Percentiles rank a stretch among this genome's conserved stretches.
Conservation (phyloP, 2,329 filamentous ascomycete species). For the Ophiostoma australiae region DNA sequence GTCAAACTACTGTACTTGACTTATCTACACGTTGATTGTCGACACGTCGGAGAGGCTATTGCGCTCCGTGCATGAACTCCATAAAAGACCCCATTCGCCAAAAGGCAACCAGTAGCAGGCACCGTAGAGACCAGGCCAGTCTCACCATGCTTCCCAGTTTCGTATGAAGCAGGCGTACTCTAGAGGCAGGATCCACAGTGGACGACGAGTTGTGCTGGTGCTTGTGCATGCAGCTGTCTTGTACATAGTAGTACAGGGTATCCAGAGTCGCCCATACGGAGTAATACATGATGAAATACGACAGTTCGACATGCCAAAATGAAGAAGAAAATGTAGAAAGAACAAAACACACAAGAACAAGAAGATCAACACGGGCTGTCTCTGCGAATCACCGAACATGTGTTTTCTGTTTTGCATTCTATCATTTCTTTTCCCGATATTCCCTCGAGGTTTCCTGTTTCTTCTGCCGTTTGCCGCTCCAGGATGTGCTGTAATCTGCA, state of each 20-base stretch:
- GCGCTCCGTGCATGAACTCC: conserved; percentile 2
- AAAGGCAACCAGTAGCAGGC: neutral
- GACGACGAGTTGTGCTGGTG: neutral
- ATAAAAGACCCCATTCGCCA: neutral
- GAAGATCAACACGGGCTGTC: neutral
- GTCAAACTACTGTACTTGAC: neutral
- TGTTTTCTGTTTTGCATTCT: neutral
- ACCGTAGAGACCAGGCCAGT: neutral
- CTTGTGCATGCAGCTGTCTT: too few species aligned
- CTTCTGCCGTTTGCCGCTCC: neutral
- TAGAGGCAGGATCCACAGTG: neutral
- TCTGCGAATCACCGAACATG: neutral
- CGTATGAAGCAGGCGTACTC: neutral
- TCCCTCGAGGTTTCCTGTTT: neutral
- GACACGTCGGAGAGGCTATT: conserved; percentile 11
- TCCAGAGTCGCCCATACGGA: too few species aligned
- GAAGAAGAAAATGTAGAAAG: neutral
- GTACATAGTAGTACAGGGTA: neutral
- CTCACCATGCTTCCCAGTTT: conserved; percentile 12
- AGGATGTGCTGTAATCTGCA: conserved; percentile 9
- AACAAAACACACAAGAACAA: neutral
- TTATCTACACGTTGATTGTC: conserved; percentile 1
- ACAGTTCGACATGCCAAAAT: neutral
- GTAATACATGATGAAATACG: neutral
- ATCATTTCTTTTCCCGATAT: neutral